Conservation (phyloP, 2,329 filamentous ascomycete genomes). For the Talaromyces sp. region DNA sequence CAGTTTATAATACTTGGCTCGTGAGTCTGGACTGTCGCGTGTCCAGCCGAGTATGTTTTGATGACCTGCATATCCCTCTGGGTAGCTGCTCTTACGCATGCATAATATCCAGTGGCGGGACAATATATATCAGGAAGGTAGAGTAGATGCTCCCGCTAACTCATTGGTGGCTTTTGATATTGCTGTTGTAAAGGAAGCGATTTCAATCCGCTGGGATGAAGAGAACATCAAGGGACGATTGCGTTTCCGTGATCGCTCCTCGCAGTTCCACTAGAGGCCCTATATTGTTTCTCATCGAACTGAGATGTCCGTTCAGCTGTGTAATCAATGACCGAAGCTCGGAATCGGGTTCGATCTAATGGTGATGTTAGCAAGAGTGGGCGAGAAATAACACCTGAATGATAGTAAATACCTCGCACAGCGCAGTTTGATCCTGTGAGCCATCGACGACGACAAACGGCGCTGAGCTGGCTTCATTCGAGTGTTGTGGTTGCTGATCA, state of each 20-base stretch:
- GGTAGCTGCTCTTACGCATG: background rate
- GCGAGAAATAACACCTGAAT: background rate
- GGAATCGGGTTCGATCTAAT: conserved; percentile 33
- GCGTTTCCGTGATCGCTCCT: conserved; percentile 33
- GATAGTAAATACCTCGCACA: conserved; percentile 28
- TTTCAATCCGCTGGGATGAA: conserved; percentile 27
- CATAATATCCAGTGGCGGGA: background rate
- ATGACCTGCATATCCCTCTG: background rate
- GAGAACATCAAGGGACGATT: conserved; percentile 29
- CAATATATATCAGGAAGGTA: background rate
- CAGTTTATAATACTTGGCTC: background rate
- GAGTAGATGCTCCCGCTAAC: background rate
- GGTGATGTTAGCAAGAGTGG: background rate
- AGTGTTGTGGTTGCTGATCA: conserved; percentile 15
- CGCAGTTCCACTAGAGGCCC: conserved; percentile 30
- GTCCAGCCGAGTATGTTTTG: background rate
- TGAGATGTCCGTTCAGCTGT: conserved; percentile 38
- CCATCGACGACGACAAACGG: conserved; percentile 23
- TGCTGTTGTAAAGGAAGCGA: background rate
- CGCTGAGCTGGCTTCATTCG: conserved; percentile 14
- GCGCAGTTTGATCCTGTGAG: conserved; percentile 20
- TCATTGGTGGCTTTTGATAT: background rate
- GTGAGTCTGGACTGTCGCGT: background rate
- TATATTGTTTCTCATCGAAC: conserved; percentile 40
- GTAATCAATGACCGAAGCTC: conserved; percentile 30